phyloP scores from a whole-genome alignment of 2,329 filamentous ascomycete species.

The Sclerotinia subarctica region DNA sequence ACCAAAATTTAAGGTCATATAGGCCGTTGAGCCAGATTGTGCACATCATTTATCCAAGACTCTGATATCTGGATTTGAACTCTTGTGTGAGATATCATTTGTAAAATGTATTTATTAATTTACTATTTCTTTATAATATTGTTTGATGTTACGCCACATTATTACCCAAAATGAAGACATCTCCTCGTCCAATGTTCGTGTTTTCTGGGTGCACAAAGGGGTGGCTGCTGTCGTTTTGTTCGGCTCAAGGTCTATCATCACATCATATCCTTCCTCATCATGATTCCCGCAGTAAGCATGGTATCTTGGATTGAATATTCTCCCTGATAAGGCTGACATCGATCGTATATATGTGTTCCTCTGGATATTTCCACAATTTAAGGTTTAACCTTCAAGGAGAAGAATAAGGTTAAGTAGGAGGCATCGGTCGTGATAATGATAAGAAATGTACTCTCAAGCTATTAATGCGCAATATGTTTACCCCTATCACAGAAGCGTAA shows the following conservation, averaged over 20 bases:
- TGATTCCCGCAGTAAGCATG: too few species aligned
- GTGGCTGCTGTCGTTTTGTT: too few species aligned
- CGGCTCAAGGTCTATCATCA: not conserved
- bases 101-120: too few species aligned
- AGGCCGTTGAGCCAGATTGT: too few species aligned
- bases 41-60: too few species aligned
- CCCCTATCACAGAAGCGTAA: conserved; percentile 5
- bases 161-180: not conserved
- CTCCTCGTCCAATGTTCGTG: too few species aligned
- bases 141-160: not conserved
- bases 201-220: not conserved
- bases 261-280: not conserved
- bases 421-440: not conserved
- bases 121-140: too few species aligned
- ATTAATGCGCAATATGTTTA: not conserved
- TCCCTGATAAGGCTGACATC: too few species aligned
- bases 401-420: not conserved
- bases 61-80: too few species aligned
- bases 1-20: too few species aligned
- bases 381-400: not conserved
- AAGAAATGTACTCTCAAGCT: not conserved
- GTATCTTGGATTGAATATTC: not conserved
- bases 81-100: too few species aligned
- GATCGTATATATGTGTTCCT: not conserved
- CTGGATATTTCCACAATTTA: not conserved